phyloP scores from a whole-genome alignment of 257 asterid species.

The Solanum peruvianum region DNA sequence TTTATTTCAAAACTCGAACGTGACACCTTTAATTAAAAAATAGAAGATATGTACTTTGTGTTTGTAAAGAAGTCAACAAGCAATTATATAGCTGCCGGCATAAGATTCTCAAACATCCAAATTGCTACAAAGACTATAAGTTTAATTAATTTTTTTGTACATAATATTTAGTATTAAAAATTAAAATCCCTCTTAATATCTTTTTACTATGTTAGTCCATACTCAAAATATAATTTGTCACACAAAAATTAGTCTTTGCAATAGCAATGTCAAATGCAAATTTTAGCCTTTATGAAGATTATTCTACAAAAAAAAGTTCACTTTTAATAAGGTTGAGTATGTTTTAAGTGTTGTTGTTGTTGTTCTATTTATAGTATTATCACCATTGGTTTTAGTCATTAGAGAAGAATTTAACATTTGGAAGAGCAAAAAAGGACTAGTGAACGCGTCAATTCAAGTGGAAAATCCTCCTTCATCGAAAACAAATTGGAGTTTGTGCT shows the following conservation, averaged over 20 bases:
- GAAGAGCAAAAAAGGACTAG: not conserved
- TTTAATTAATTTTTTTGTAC: not conserved
- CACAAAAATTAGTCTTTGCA: not conserved
- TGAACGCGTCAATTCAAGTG: not conserved
- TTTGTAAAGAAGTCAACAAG: not conserved
- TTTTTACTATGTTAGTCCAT: not conserved
- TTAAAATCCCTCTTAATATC: not conserved
- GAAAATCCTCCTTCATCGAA: not conserved
- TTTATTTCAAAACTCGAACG: not conserved
- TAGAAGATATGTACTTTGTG: not conserved
- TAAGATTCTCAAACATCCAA: not conserved
- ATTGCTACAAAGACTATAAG: not conserved
- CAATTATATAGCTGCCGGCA: not conserved
- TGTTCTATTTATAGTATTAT: constrained; percentile 6
- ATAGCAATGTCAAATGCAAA: not conserved
- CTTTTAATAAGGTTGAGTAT: constrained; percentile 1
- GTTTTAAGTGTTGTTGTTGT: constrained; percentile 5
- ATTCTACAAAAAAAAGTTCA: constrained; percentile 3
- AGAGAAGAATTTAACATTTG: constrained; percentile 10
- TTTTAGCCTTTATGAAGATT: constrained; percentile 15
- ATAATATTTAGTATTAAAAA: not conserved
- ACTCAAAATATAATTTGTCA: not conserved
- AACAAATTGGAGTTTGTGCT: constrained; percentile 3
- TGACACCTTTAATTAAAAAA: not conserved
- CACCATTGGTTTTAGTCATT: constrained; percentile 17